These are phyloP conservation scores for Gymnopilus dilepis DNA, from an alignment of 768 basidiomycete species.

Conservation along the genomic window DNA sequence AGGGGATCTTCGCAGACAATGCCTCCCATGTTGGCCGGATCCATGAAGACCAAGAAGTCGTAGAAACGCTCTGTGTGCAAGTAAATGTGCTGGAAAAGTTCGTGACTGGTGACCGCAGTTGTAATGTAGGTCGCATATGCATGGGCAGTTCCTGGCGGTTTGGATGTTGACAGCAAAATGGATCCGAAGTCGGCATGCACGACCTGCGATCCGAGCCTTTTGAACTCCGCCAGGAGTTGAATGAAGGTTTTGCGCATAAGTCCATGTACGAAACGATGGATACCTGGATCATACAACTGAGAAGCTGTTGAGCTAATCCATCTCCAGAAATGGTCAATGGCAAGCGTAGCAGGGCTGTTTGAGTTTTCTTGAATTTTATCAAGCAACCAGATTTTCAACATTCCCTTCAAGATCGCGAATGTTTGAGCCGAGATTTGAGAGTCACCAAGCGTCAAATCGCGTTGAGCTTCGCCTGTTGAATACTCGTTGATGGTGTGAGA, in stretches of 20 bases:
- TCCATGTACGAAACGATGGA: constrained; percentile 92
- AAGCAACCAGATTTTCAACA: constrained; percentile 91
- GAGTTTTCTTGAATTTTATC: constrained; percentile 79
- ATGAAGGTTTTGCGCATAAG: constrained; percentile 99
- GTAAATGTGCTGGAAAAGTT: constrained; percentile 93
- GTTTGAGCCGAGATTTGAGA: constrained; percentile 86
- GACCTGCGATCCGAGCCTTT: constrained; percentile 90
- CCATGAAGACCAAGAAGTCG: constrained; percentile 96
- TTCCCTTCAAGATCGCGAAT: constrained; percentile 81
- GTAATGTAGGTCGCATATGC: constrained; percentile 97
- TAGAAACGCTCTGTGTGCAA: constrained; percentile 88
- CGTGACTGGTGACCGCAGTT: constrained; percentile 91
- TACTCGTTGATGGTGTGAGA: constrained; percentile 93
- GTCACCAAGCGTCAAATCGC: constrained; percentile 86
- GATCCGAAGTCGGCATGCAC: constrained; percentile 93
- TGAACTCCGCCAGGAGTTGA: constrained; percentile 95
- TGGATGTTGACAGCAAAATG: constrained; percentile 90
- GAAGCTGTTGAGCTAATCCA: constrained; percentile 91
- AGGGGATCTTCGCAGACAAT: constrained; percentile 84
- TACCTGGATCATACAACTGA: constrained; percentile 88
- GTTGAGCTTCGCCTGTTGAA: constrained; percentile 67
- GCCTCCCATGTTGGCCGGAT: constrained; percentile 89
- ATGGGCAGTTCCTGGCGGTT: constrained; percentile 92
- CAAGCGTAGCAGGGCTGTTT: constrained; percentile 67
- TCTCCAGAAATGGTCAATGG: constrained; percentile 95